Base-by-base conservation (phyloP, 2,329 filamentous ascomycete genomes). In the Nothophoma quercina region DNA sequence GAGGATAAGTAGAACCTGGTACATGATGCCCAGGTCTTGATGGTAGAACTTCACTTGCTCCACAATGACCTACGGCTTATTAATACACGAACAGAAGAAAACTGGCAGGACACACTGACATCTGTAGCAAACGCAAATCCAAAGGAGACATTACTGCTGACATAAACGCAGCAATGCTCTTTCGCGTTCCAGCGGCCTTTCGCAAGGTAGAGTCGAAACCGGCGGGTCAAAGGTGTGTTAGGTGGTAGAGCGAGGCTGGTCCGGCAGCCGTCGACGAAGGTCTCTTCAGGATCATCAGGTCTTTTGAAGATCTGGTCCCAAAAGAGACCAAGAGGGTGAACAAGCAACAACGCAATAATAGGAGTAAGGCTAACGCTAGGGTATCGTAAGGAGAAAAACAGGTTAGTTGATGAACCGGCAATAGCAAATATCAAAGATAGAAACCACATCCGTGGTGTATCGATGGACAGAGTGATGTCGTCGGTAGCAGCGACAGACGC, bases 11-110 rank as follows among this genome's bases (percentile, higher is more conserved):
- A 96, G 81, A 7, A 96, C 78, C 73, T 96, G 90, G 68, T 96
- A 96, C 8, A 83, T 71, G 35, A 96, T 86, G 26, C 85, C 83
- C 7, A 88, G 87, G 36, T 92, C 84, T 72, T 96, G 91, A 46
- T 91, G 87, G 75, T 96, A 96, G 73, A 96, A 96, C 56, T 90
- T 86, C 21, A 90, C 91, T 77, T 96, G 91, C 72, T 96, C 91
- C 45, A 96, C 90, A 62, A 96, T 95, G 53, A 95, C 81, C 79
- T 82, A 55, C 16, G n/a, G 10, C 23, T 5, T 7, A 16, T 70
- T 47, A 70, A 62, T 32, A 18, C 26, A 13, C 10, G 16, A 9
- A 8, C 18, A 9, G 5, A 28, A 21, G 6, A 18, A 8, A 21
- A 10, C 3, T 15, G 2, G 18, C 29, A 18, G 21, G 33, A 10